phyloP scores from a whole-genome alignment of 805 yeast genomes.

The Kuraishia ogatae region DNA sequence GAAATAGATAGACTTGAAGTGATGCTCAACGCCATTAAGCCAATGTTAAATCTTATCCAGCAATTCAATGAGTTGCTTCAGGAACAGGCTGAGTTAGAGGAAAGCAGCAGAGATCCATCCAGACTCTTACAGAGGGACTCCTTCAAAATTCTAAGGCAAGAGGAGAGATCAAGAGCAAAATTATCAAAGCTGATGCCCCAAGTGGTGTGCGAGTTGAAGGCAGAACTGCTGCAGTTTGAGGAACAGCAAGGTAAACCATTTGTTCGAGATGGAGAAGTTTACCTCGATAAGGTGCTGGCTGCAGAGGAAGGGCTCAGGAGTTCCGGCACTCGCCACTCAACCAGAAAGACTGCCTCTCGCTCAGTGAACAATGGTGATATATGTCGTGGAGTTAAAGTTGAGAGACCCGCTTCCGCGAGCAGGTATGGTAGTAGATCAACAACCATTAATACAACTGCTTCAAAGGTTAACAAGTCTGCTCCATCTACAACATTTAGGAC shows the following conservation, averaged over 20 bases:
- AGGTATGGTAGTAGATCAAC: background rate
- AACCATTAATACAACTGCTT: background rate
- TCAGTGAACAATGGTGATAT: background rate
- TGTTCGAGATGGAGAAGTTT: conserved; percentile 30
- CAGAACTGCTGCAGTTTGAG: conserved; percentile 41
- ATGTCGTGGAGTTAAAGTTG: background rate
- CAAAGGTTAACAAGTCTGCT: background rate
- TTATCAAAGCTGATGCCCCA: conserved; percentile 63
- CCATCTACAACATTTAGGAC: background rate
- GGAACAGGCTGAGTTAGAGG: conserved; percentile 57
- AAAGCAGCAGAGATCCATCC: conserved; percentile 71
- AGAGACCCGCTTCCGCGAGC: background rate
- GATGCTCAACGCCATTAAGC: conserved; percentile 41
- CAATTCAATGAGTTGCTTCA: conserved; percentile 44
- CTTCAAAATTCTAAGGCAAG: conserved; percentile 70
- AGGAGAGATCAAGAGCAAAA: conserved; percentile 66
- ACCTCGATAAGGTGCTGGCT: background rate
- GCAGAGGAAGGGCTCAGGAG: conserved; percentile 9
- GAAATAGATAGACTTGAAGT: conserved; percentile 46
- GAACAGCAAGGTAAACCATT: conserved; percentile 24
- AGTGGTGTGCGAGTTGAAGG: conserved; percentile 41
- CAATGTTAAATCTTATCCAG: conserved; percentile 46
- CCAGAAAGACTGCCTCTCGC: background rate
- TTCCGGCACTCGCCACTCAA: background rate
- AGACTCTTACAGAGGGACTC: conserved; percentile 68